Percentiles rank a stretch among this genome's conserved stretches.
phyloP scores from a whole-genome alignment of 1,284 basidiomycete species.

The Entoloma clypeatum region DNA sequence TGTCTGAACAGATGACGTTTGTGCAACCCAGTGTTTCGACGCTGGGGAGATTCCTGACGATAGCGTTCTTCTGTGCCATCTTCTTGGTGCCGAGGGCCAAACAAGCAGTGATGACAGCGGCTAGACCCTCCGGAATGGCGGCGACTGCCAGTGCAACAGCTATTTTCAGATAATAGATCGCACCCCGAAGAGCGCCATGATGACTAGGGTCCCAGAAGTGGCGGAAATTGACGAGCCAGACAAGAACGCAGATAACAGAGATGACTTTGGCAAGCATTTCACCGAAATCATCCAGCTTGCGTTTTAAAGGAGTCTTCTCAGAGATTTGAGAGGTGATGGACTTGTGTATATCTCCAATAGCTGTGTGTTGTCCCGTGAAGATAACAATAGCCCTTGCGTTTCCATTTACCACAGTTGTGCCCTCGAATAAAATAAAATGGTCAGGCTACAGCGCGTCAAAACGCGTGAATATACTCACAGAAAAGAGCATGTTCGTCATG shows the following conservation, averaged over 20 bases:
- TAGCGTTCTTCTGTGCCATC: conserved; percentile 97
- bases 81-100: conserved; percentile 94
- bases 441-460: not conserved
- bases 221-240: conserved; percentile 93
- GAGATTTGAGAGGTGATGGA: conserved; percentile 86
- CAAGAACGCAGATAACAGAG: conserved; percentile 89
- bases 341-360: conserved; percentile 93
- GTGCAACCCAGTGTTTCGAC: conserved; percentile 96
- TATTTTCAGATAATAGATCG: conserved; percentile 97
- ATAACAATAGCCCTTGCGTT: conserved; percentile 82
- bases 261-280: conserved; percentile 96
- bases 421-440: conserved; percentile 40
- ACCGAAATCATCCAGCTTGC: conserved; percentile 95
- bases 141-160: conserved; percentile 95
- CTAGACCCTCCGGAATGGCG: conserved; percentile 93
- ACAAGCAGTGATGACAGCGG: conserved; percentile 96
- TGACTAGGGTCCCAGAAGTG: conserved; percentile 94
- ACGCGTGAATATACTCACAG: conserved; percentile 46
- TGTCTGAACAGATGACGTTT: conserved; percentile 96
- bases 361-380: conserved; percentile 81
- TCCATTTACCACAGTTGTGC: conserved; percentile 92
- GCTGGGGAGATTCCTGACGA: conserved; percentile 92
- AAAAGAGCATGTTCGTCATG: conserved; percentile 93
- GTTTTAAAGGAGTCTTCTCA: conserved; percentile 93
- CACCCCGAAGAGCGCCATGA: conserved; percentile 85